These are phyloP conservation scores for Aristolochia contorta DNA, from an alignment of 164 flowering plant species.

Conservation along the genomic window DNA sequence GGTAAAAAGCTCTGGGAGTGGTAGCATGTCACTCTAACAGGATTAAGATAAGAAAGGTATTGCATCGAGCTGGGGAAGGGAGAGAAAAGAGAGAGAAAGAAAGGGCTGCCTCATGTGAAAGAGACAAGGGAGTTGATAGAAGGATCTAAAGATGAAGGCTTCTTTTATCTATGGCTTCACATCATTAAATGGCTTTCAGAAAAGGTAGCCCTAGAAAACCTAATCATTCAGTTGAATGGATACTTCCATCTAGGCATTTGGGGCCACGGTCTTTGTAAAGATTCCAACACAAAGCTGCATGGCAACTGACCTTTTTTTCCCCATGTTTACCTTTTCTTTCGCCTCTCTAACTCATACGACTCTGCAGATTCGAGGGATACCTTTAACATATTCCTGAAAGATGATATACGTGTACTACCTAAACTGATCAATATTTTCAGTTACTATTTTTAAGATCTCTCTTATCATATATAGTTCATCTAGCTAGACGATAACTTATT, in stretches of 20 bases:
- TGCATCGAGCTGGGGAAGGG: not conserved
- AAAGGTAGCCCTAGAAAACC: slow-evolving; percentile 7
- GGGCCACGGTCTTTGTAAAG: slow-evolving; percentile 4
- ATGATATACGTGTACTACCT: no score
- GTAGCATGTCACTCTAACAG: slow-evolving; percentile 12
- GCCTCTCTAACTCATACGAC: no score
- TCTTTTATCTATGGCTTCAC: slow-evolving; percentile 3
- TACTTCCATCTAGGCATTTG: slow-evolving; percentile 4
- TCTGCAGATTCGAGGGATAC: no score
- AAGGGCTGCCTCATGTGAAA: slow-evolving; percentile 5
- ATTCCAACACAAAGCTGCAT: slow-evolving; percentile 4
- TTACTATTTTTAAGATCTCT: not conserved
- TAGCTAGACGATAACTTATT: no score
- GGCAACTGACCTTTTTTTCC: slow-evolving; percentile 2
- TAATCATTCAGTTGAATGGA: slow-evolving; percentile 9
- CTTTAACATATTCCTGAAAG: no score
- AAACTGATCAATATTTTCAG: no score
- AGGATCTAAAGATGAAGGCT: slow-evolving; percentile 10
- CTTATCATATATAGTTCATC: no score
- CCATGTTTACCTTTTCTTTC: slow-evolving; percentile 2
- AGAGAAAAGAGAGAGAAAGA: not conserved
- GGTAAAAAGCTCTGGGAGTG: slow-evolving; percentile 11
- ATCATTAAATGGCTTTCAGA: slow-evolving; percentile 1
- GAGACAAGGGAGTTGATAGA: slow-evolving; percentile 3
- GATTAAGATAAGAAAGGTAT: slow-evolving; percentile 16